Percentiles rank a stretch among this genome's conserved stretches.
These are phyloP conservation scores for Prunus mume DNA, from an alignment of 306 rosid genomes.

Conservation along the genomic window DNA sequence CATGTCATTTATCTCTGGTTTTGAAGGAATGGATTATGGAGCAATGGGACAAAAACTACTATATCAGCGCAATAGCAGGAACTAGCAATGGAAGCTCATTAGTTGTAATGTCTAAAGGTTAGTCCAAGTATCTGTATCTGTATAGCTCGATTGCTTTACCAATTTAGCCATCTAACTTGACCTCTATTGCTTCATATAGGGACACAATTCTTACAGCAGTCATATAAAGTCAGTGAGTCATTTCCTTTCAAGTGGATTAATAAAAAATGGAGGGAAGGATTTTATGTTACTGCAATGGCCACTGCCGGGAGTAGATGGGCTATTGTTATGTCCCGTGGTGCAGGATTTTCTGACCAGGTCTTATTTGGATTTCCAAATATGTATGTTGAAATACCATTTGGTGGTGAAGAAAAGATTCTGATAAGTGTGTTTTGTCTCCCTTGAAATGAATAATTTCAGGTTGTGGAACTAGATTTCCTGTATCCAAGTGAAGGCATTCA, in stretches of 20 bases:
- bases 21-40: conserved; percentile 88
- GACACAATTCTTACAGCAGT: conserved; percentile 71
- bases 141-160: background rate
- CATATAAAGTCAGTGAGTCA: conserved; percentile 83
- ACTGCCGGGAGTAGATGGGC: conserved; percentile 81
- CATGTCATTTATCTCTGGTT: conserved; percentile 15
- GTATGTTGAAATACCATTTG: background rate
- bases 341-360: conserved; percentile 83
- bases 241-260: conserved; percentile 91
- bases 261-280: conserved; percentile 89
- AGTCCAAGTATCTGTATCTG: conserved; percentile 23
- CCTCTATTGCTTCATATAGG: conserved; percentile 39
- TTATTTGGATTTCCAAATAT: background rate
- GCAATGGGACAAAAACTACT: conserved; percentile 80
- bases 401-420: background rate
- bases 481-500: conserved; percentile 59
- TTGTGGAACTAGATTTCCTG: conserved; percentile 51
- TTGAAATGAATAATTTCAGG: conserved; percentile 24
- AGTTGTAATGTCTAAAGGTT: conserved; percentile 91
- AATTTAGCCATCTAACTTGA: conserved; percentile 1
- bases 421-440: background rate
- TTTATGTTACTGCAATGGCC: conserved; percentile 83
- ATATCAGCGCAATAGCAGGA: conserved; percentile 82
- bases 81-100: conserved; percentile 68
- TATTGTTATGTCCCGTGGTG: conserved; percentile 81